A percentile compares a stretch with the other conserved stretches of the same genome.
phyloP scores from a whole-genome alignment of 345 rosid species.

The Mercurialis annua region DNA sequence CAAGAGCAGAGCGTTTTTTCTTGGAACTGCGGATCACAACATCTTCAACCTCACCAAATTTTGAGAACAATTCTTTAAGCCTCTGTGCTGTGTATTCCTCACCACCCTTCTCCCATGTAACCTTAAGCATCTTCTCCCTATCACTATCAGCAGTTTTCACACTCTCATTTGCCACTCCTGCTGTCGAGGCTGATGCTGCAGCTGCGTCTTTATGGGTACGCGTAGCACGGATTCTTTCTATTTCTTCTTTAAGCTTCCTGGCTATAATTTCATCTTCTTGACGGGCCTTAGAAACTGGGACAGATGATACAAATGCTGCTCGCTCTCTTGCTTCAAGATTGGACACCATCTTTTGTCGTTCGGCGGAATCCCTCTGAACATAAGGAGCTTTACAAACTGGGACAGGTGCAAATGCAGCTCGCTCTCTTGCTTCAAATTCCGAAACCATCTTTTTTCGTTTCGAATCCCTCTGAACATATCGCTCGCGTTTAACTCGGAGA shows the following conservation, averaged over 20 bases:
- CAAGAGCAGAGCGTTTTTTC: slow-evolving; percentile 73
- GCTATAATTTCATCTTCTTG: slow-evolving; percentile 67
- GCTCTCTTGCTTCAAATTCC: too few relatives aligned
- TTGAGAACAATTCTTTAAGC: slow-evolving; percentile 59
- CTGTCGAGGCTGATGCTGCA: slow-evolving; percentile 27
- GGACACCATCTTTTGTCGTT: slow-evolving; percentile 68
- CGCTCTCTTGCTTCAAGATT: slow-evolving; percentile 85
- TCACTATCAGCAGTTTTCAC: slow-evolving; percentile 34
- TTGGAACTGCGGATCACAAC: slow-evolving; percentile 64
- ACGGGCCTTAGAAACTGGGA: slow-evolving; percentile 36
- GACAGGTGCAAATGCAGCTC: too few relatives aligned
- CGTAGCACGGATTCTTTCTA: slow-evolving; percentile 67
- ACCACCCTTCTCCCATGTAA: slow-evolving; percentile 71
- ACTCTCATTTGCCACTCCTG: slow-evolving; percentile 28
- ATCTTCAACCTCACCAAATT: slow-evolving; percentile 81
- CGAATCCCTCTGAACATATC: slow-evolving; percentile 43
- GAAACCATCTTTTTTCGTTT: too few relatives aligned
- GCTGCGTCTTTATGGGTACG: slow-evolving; percentile 34
- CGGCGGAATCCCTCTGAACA: slow-evolving; percentile 62
- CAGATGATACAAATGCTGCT: slow-evolving; percentile 59
- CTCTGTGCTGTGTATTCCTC: slow-evolving; percentile 58
- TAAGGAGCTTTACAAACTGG: too few relatives aligned
- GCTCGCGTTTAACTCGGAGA: slow-evolving; percentile 62
- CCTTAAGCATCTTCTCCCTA: slow-evolving; percentile 67
- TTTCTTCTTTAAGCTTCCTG: slow-evolving; percentile 70